A percentile compares a stretch with the other conserved stretches of the same genome.
Evolutionary conservation across 805 yeast genomes (phyloP).

Genomic region (Nakazawaea holstii): DNA sequence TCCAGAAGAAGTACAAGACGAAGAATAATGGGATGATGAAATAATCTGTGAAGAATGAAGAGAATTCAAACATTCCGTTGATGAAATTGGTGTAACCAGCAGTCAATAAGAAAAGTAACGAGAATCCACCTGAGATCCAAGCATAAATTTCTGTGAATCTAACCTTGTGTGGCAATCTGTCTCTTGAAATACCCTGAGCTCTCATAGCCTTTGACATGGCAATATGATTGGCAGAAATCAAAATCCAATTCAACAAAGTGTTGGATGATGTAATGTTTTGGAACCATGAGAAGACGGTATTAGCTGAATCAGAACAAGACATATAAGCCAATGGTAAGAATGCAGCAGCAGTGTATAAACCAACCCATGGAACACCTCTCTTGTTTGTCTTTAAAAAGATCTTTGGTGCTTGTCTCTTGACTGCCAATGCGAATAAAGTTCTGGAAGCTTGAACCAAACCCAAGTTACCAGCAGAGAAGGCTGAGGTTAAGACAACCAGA

Average conservation of each 20-base stretch:
- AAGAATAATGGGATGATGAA: slow-evolving; percentile 22
- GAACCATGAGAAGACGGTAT: slow-evolving; percentile 30
- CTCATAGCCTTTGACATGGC: slow-evolving; percentile 27
- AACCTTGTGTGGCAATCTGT: slow-evolving; percentile 27
- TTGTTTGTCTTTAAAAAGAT: slow-evolving; percentile 38
- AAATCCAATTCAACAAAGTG: slow-evolving; percentile 13
- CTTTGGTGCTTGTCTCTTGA: slow-evolving; percentile 70
- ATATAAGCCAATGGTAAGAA: slow-evolving; percentile 26
- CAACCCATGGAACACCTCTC: slow-evolving; percentile 20
- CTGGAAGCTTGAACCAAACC: slow-evolving; percentile 71
- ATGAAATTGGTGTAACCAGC: slow-evolving; percentile 32
- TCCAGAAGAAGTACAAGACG: slow-evolving; percentile 27
- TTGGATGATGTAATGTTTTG: slow-evolving; percentile 27
- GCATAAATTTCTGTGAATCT: slow-evolving; percentile 23
- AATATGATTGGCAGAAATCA: slow-evolving; percentile 16
- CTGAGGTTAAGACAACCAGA: slow-evolving; percentile 33
- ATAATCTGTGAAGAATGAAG: slow-evolving; percentile 19
- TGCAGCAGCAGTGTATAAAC: slow-evolving; percentile 16
- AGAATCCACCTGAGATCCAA: slow-evolving; percentile 25
- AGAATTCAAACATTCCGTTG: slow-evolving; percentile 22
- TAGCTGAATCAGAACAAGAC: slow-evolving; percentile 16
- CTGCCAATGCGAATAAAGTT: slow-evolving; percentile 67
- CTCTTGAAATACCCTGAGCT: slow-evolving; percentile 32
- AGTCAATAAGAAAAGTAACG: slow-evolving; percentile 25
- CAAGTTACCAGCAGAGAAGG: slow-evolving; percentile 67